Base-by-base conservation (phyloP, 352 stramenopile species). In the Phytophthora colocasiae region DNA sequence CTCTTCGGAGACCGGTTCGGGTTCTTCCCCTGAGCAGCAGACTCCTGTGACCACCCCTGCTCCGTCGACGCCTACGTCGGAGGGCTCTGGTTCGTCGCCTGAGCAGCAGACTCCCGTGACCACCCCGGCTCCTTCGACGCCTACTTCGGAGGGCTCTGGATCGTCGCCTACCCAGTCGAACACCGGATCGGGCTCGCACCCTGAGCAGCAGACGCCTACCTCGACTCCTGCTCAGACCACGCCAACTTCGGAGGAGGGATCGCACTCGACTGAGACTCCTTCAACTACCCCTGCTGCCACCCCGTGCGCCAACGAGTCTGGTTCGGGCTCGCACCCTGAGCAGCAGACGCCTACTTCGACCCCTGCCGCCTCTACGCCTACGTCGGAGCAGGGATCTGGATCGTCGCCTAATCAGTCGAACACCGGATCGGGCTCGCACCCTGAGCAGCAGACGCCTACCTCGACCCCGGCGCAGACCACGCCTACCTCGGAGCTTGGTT, bases 211-310 rank as follows among this genome's bases (percentile, higher is more conserved):
- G 40, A 66, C 39, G 1, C 19, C 60, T 44, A 53, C 27, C 1
- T 46, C 63, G 8, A 71, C 63, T 0, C 50, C 63, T 10, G 57
- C 52, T 12, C 31, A 43, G 0, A 52, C 65, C 2, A 67, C 46
- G 19, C 52, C 52, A 1, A 59, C 52, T 7, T 51, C 40, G 6
- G 39, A 59, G 52, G 15, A 41, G 39, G 52, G 40, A 0, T 59
- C 51, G 36, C 32, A 24, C 10, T 58, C 34, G 22, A 52, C 24
- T 5, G 45, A 34, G 34, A 5, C 38, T 2, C 27, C 58, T 19
- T 11, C 47, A 1, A 29, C 49, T 26, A 60, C 58, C 2, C 43
- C 58, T 40, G 27, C 47, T 6, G 15, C 47, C n/a, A 41, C 47
- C 14, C 46, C 46, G 46, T 53, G 47, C 9, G 47, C 47, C 2